Base-by-base conservation (phyloP, 768 basidiomycete genomes). In the Lactarius tabidus region DNA sequence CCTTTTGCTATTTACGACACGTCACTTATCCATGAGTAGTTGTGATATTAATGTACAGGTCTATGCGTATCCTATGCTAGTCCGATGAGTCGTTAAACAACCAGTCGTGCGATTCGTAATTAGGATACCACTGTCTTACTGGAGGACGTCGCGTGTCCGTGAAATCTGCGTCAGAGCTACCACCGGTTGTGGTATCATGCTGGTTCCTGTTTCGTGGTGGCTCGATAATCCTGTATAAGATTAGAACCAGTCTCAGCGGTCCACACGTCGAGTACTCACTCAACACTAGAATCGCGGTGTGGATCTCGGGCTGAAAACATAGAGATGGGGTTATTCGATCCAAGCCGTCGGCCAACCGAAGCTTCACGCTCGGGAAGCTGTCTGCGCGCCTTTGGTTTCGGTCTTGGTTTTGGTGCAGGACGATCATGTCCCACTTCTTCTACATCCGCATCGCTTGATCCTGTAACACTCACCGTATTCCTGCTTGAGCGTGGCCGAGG, bases 81-180 rank as follows among this genome's bases (percentile, higher is more conserved):
- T 66, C 65, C 33, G 65, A 61, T 8, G 60, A 66, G 61, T 66
- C 65, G 15, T 66, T 59, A 39, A 66, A 57, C 41, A 66, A 33
- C 65, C 65, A 66, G 33, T 54, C 61, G 60, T 66, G 60, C 36
- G 52, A 45, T 57, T 53, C 60, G 45, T 62, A 39, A 54, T 15
- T 38, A 31, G 52, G 28, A 20, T 17, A 31, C 41, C 43, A 38
- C 20, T 33, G 20, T 23, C 45, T 33, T 15, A 39, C 33, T 4
- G 8, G 23, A 7, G 57, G 23, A 10, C 41, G 38, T 54, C 10
- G 63, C 23, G 31, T 39, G 23, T 17, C 15, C n/a, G 20, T 35
- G 51, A 28, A 33, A 39, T 10, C 10, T 9, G 12, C 23, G 4
- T 29, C 36, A 14, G 57, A 17, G 18, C 38, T 52, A 8, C 48